Evolutionary conservation across 2,329 filamentous ascomycete species (phyloP).

Genomic region (Westerdykella ornata): DNA sequence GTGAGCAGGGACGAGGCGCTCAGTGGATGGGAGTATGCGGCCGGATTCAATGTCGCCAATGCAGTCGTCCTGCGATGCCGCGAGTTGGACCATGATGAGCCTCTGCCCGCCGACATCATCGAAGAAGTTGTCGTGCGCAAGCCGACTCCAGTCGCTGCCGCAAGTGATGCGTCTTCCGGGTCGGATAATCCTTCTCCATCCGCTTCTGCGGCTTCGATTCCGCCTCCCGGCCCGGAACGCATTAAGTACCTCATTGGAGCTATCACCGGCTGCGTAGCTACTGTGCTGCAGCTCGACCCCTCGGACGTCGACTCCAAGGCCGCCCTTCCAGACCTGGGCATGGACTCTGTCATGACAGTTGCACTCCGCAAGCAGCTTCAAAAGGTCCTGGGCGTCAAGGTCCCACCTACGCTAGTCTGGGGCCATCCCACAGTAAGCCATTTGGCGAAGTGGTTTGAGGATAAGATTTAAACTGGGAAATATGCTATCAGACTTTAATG

Average conservation of each 20-base stretch:
- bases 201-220: conserved; percentile 1
- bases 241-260: conserved; percentile 22
- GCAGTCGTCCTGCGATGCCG: conserved; percentile 32
- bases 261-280: conserved; percentile 30
- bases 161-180: no score
- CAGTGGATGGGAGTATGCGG: conserved; percentile 35
- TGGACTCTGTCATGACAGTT: conserved; percentile 39
- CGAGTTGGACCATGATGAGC: conserved; percentile 24
- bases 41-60: conserved; percentile 27
- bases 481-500: no score
- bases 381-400: conserved; percentile 26
- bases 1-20: conserved; percentile 37
- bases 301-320: conserved; percentile 30
- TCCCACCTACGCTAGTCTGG: conserved; percentile 39
- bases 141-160: neutral
- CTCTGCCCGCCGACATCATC: conserved; percentile 1
- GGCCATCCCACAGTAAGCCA: conserved; percentile 35
- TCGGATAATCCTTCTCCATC: neutral
- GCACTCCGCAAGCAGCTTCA: conserved; percentile 31
- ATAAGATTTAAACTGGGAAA: conserved; percentile 11
- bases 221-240: conserved; percentile 18
- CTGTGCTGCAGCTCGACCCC: conserved; percentile 21
- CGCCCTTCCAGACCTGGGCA: conserved; percentile 33
- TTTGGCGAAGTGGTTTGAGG: conserved; percentile 31
- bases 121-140: conserved; percentile 4